phyloP scores from a whole-genome alignment of 1,139 yeast species.

The Kazachstania sp. region DNA sequence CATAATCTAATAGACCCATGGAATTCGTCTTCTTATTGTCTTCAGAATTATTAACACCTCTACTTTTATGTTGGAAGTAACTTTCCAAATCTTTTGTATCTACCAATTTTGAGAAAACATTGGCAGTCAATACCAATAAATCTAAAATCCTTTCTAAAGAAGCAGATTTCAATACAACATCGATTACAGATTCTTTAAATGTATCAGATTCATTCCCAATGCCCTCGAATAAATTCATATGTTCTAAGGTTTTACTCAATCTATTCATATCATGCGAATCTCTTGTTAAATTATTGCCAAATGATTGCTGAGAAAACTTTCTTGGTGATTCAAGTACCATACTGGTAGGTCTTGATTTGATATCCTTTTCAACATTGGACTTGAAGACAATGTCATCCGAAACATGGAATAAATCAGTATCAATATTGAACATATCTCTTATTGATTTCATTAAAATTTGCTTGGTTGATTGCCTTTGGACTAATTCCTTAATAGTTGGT shows the following conservation, averaged over 20 bases:
- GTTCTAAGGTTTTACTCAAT: conserved; percentile 29
- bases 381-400: conserved; percentile 49
- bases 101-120: conserved; percentile 45
- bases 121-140: conserved; percentile 52
- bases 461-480: conserved; percentile 34
- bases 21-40: background rate
- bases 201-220: conserved; percentile 22
- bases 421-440: conserved; percentile 53
- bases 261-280: conserved; percentile 22
- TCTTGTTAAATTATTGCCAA: conserved; percentile 9
- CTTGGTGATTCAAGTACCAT: conserved; percentile 41
- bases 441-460: conserved; percentile 45
- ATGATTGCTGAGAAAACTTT: conserved; percentile 30
- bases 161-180: conserved; percentile 52
- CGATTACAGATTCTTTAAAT: conserved; percentile 30
- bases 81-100: conserved; percentile 36
- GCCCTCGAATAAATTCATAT: conserved; percentile 30
- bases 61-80: conserved; percentile 28
- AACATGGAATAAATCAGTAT: conserved; percentile 45
- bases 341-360: conserved; percentile 38
- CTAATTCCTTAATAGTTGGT: conserved; percentile 25
- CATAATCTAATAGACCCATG: conserved; percentile 32
- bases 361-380: conserved; percentile 34
- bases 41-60: conserved; percentile 8
- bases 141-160: conserved; percentile 53